Conservation (phyloP, 1,284 basidiomycete genomes). For the Heliocybe sulcata region DNA sequence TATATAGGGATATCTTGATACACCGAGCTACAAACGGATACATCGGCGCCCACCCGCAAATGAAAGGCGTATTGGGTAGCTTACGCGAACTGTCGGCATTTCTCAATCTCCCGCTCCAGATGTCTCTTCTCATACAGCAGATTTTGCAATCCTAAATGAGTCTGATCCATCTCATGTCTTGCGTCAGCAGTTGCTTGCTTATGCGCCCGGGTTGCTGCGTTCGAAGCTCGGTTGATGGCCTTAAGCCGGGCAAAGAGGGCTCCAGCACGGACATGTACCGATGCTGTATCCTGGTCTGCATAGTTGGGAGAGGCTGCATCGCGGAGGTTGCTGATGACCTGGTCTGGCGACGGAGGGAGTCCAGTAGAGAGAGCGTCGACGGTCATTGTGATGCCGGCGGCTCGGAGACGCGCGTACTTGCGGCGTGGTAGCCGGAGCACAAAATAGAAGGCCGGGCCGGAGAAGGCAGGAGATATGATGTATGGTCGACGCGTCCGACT, state of each 20-base stretch:
- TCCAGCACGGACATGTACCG: conserved; percentile 55
- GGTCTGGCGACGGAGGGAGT: conserved; percentile 27
- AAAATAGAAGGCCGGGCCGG: conserved; percentile 2
- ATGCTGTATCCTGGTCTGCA: conserved; percentile 38
- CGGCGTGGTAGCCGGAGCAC: not conserved
- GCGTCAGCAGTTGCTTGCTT: conserved; percentile 72
- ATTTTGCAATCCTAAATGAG: conserved; percentile 75
- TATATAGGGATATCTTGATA: conserved; percentile 77
- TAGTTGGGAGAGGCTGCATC: conserved; percentile 46
- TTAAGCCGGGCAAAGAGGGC: conserved; percentile 72
- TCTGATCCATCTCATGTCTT: conserved; percentile 77
- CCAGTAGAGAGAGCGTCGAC: not conserved
- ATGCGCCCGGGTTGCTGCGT: conserved; percentile 55
- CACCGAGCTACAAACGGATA: conserved; percentile 46
- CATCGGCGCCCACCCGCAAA: not conserved
- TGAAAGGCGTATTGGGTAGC: conserved; percentile 19
- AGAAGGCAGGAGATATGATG: not conserved
- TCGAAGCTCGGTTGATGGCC: conserved; percentile 64
- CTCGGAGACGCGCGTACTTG: not conserved
- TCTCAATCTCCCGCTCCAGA: conserved; percentile 79
- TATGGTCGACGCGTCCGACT: not conserved
- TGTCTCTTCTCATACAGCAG: conserved; percentile 78
- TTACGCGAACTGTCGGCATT: conserved; percentile 81
- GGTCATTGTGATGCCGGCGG: not conserved
- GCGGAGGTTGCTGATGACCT: conserved; percentile 51